Evolutionary conservation across 768 basidiomycete species (phyloP), one percentile per base, ranked within the genome.

Genomic region (Trametopsis cervina): DNA sequence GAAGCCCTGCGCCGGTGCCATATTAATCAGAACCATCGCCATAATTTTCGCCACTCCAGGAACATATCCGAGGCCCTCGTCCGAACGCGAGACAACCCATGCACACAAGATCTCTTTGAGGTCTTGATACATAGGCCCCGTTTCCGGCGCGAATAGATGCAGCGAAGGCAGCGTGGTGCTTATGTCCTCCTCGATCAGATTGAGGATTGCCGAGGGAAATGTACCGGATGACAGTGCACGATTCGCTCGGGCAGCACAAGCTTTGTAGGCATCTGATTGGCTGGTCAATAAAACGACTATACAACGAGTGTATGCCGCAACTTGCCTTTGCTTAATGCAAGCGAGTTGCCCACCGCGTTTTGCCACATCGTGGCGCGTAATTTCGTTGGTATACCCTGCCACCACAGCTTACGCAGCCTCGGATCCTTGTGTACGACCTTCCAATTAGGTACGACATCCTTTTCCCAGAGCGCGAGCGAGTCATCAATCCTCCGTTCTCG

Each of bases 371-470:
- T 62, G 3, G 86, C 84, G 25, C 92, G 77, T 46, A 90, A 64
- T 59, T 88, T 86, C 0, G 85, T 76, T 2, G 92, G 92, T 55
- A 93, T 87, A 2, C 92, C 92, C 24, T 73, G 73, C 90, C 90
- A 91, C 92, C 91, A 95, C 7, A 93, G 59, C 59, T 73, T 78
- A 25, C 84, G 77, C 44, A 92, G 66, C 9, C 65, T 64, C 0
- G 83, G 71, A 52, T 87, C 80, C 55, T 75, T 79, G 60, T 81
- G 61, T 5, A 90, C 85, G 20, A 77, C 73, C 42, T 75, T 79
- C 89, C 89, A 94, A 62, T 94, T 86, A 0, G 90, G 89, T 17
- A 86, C 57, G 48, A 95, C 84, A 12, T 80, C 75, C 47, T 74
- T 77, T 62, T 92, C 85, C 92, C 92, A 94, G 6, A 76, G 62